Conservation (phyloP, 805 yeast species). For the Candida broadrunensis region DNA sequence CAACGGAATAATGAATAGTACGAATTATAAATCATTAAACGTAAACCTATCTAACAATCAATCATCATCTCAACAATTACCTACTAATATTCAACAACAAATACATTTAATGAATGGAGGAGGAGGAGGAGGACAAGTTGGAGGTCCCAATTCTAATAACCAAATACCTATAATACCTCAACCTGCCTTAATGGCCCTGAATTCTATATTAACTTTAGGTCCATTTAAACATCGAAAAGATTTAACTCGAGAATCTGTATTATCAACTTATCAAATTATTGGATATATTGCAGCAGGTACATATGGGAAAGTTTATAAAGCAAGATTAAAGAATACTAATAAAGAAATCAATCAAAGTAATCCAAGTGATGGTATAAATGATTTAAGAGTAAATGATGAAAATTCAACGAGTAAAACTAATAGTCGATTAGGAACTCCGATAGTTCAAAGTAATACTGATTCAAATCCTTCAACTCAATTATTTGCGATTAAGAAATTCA, state of each 20-base stretch:
- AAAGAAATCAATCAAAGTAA: constrained; percentile 9
- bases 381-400: not conserved
- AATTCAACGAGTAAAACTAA: constrained; percentile 2
- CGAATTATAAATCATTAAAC: constrained; percentile 1
- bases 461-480: constrained; percentile 24
- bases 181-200: constrained; percentile 38
- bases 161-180: constrained; percentile 27
- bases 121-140: not conserved
- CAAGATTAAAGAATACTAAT: constrained; percentile 44
- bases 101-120: not conserved
- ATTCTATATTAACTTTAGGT: constrained; percentile 37
- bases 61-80: not conserved
- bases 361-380: constrained; percentile 8
- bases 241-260: constrained; percentile 62
- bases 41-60: not conserved
- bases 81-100: not conserved
- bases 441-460: constrained; percentile 1
- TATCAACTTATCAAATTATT: constrained; percentile 80
- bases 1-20: not conserved
- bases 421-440: not conserved
- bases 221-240: constrained; percentile 56
- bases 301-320: constrained; percentile 93
- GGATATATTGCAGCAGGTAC: constrained; percentile 99
- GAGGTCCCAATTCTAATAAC: not conserved
- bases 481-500: constrained; percentile 92